Base-by-base conservation (phyloP, 495 filamentous ascomycete species). In the Aspergillus egyptiacus region DNA sequence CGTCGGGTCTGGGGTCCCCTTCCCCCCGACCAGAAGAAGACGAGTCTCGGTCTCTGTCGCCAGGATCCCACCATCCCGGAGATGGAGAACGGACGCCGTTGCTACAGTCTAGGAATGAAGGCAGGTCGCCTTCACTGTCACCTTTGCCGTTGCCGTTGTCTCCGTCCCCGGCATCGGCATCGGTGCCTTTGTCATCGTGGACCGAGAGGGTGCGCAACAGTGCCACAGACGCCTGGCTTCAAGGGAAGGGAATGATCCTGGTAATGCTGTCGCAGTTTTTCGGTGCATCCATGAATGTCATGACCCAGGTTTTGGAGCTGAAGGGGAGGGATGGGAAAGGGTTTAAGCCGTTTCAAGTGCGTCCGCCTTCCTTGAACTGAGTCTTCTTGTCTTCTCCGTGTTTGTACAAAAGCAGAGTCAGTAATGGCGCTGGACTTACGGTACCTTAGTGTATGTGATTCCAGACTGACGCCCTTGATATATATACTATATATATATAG, bases 241-340 rank as follows among this genome's bases (percentile, higher is more conserved):
- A 73, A 44, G 89, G 94, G 57, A 86, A 86, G 53, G 85, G 86
- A 1, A 73, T 91, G 39, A 72, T 85, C 15, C 67, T 91, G 17
- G 84, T 98, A 27, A 63, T 89, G 14, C 23, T 83, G 18, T 76
- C 90, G 8, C 90, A 96, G 68, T 68, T 94, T 28, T 96, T 96
- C 56, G 90, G 86, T 0, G 83, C 84, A 0, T 65, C 87, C 36
- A 98, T 98, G 93, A 94, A 91, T 62, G 76, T 94, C 6, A 79
- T 83, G 19, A 87, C 89, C 0, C 76, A 91, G 31, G 59, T 94
- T 2, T 68, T 96, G 35, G 89, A 94, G 59, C 73, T 84, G 3
- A 78, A 85, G 48, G 88, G 79, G 25, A 69, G 70, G 38, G 51
- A 72, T 57, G 76, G 83, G 17, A 71, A 83, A 23, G 81, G 76